Evolutionary conservation across 2,329 filamentous ascomycete genomes (phyloP), one percentile per base, ranked within the genome.

Genomic region (Aspergillus chevalieri): DNA sequence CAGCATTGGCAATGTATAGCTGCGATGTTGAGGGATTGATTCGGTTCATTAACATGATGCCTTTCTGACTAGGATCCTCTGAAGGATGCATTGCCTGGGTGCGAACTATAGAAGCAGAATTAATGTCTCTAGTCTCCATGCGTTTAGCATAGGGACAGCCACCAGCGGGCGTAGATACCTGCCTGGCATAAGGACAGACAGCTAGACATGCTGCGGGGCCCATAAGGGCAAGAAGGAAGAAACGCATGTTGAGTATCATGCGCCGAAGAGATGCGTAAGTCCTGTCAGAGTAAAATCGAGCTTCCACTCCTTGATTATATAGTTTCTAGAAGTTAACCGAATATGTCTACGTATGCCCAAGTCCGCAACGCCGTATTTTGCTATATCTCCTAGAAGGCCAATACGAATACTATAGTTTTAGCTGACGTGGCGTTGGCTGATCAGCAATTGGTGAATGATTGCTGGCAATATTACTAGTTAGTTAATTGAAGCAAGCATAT

Each of bases 1-100:
- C 48, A 2, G 51, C 46, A 30, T 53, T 43, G 26, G 51, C 46
- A 33, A 53, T 50, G 24, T 53, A 48, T 6, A 53, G 38, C 5
- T 46, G 30, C 10, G 46, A 48, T 3, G 44, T 43, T 7, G 46
- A 47, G 5, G 51, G 51, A 12, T 43, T 49, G 39, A 53, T 53
- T 8, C 45, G 48, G 43, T 53, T 50, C 34, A 50, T 49, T 38
- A 50, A 19, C 39, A 53, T 48, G 24, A 47, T 21, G 22, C 51
- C 51, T 21, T 50, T 15, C 15, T 49, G 41, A n/a, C 17, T 19
- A 19, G 14, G 36, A 39, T 15, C 12, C 17, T 15, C 36, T 39
- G 14, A 14, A 33, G 30, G 30, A 33, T 33, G 10, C 30, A 33
- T 4, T 10, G 10, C 15, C 33, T 15, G 9, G 15, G 12, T 3